Evolutionary conservation across 306 rosid genomes (phyloP), one percentile per base, ranked within the genome.

Genomic region (Quercus glauca): DNA sequence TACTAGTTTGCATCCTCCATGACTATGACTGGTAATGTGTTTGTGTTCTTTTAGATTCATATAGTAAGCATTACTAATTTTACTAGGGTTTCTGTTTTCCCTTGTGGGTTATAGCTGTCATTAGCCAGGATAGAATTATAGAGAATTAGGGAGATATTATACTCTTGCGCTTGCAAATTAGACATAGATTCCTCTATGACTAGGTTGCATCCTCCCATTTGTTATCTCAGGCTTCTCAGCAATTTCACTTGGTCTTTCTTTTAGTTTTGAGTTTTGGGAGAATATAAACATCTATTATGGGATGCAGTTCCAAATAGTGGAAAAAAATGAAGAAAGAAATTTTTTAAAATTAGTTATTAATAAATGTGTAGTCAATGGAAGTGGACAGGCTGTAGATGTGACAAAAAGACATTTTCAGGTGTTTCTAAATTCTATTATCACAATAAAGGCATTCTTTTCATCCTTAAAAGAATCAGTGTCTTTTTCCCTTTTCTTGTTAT

Each of bases 21-120:
- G 96, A 94, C 80, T 94, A 92, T 84, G 97, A 94, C 64, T 89
- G 98, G 98, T 94, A 92, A 84, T 69, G 83, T 26, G 18, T 31
- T 61, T 43, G 41, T 55, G 78, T 20, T 78, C 64, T 78, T 33
- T 73, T 15, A 28, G 61, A 25, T 58, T 33, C 20, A 2, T 35
- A 19, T 68, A 18, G 25, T 19, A 67, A 67, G 45, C 23, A 31
- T 67, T 67, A 23, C 28, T 35, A 33, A 19, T 33, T 68, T 33
- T 18, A 68, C 5, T 68, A 19, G 72, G 9, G 21, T 35, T 35
- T 35, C 45, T 31, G 26, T 33, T 68, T n/a, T 68, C 72, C 4
- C 72, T 33, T 19, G 15, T 68, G 52, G 51, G 52, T 35, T 13
- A 12, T 3, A 5, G 55, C 74, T 26, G 4, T 3, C 69, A 41